Conservation (phyloP, 2,329 filamentous ascomycete genomes). For the Ceratocystis eucalypticola region DNA sequence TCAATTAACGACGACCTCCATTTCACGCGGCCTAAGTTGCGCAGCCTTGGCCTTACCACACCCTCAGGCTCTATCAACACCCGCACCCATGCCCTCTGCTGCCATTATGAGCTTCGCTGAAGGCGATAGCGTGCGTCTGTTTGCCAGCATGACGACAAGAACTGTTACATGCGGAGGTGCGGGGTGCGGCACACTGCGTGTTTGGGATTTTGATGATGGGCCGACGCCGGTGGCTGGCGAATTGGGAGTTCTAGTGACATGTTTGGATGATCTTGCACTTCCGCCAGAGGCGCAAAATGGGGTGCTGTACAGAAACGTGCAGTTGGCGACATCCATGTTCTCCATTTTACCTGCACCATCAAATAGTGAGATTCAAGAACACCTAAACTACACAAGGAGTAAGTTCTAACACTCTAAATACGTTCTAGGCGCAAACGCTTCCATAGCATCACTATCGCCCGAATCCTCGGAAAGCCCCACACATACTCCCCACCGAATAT, state of each 20-base stretch:
- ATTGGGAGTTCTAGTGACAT: constrained; percentile 9
- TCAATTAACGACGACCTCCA: neutral
- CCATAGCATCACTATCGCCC: neutral
- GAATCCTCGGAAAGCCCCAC: neutral
- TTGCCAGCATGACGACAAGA: constrained; percentile 13
- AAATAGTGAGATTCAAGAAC: neutral
- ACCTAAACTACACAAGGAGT: no score
- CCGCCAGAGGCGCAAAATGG: neutral
- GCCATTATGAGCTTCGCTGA: constrained; percentile 6
- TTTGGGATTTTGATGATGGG: constrained; percentile 10
- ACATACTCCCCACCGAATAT: neutral
- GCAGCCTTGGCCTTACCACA: neutral
- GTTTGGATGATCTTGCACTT: constrained; percentile 15
- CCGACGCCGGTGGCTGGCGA: neutral
- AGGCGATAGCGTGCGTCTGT: constrained; percentile 15
- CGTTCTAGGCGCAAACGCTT: neutral
- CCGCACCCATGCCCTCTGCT: neutral
- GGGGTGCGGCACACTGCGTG: constrained; percentile 11
- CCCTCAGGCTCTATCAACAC: neutral
- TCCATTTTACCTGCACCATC: neutral
- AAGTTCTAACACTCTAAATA: neutral
- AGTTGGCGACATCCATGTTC: neutral
- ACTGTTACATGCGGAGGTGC: neutral
- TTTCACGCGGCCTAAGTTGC: constrained; percentile 13
- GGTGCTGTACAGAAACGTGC: constrained; percentile 1